Evolutionary conservation across 208 protist genomes (phyloP).

Genomic region (Angomonas ambiguus): DNA sequence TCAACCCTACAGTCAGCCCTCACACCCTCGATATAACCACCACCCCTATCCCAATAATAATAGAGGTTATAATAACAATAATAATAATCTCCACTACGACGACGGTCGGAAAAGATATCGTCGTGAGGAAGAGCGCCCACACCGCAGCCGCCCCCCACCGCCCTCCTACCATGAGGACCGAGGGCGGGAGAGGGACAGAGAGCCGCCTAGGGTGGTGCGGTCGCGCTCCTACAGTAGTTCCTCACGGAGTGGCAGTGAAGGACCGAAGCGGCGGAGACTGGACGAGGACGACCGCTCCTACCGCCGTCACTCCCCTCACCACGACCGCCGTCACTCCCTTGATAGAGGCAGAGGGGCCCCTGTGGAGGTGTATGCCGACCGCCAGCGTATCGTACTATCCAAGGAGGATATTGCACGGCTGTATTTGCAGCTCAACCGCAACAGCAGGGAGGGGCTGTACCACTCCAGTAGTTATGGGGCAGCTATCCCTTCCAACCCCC

Average conservation of each 20-base stretch:
- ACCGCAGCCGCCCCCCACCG: not conserved
- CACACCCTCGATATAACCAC: too few relatives aligned
- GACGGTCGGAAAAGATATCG: too few relatives aligned
- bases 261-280: not conserved
- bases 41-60: too few relatives aligned
- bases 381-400: not conserved
- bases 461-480: too few relatives aligned
- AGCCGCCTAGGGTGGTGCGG: not conserved
- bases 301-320: not conserved
- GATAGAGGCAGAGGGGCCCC: not conserved
- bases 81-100: too few relatives aligned
- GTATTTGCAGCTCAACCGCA: not conserved
- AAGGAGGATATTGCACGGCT: not conserved
- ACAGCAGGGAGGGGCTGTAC: not conserved
- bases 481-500: not conserved
- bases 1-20: too few relatives aligned
- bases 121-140: too few relatives aligned
- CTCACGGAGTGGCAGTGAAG: not conserved
- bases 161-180: not conserved
- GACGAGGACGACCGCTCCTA: constrained; percentile 1
- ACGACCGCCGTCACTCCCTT: not conserved
- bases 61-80: too few relatives aligned
- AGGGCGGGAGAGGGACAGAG: not conserved
- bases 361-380: not conserved
- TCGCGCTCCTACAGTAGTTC: constrained; percentile 13